phyloP scores from a whole-genome alignment of 768 basidiomycete genomes.

The Mycena galopus region DNA sequence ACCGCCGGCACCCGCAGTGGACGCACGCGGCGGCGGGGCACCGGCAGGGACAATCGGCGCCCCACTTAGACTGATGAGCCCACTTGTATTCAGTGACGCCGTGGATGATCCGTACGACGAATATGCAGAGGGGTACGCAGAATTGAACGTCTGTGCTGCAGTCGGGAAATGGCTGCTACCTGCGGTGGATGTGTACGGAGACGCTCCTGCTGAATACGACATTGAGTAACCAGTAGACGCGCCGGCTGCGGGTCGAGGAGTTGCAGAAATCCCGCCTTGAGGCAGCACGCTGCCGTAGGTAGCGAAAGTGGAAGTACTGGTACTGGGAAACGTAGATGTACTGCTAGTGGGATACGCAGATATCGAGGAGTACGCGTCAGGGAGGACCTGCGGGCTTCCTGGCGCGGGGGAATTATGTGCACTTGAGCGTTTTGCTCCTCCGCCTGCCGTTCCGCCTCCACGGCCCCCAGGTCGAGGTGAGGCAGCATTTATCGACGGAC shows the following conservation, averaged over 20 bases:
- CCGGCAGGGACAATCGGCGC: constrained; percentile 33
- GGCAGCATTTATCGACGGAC: constrained; percentile 5
- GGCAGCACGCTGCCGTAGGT: not conserved
- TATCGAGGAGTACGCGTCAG: constrained; percentile 27
- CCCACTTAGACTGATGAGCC: constrained; percentile 25
- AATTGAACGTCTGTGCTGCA: constrained; percentile 4
- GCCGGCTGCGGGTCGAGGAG: not conserved
- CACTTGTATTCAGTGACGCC: not conserved
- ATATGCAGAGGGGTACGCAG: not conserved
- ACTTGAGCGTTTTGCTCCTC: constrained; percentile 56
- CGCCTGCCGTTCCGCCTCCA: constrained; percentile 41
- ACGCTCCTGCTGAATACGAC: not conserved
- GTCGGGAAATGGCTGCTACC: not conserved
- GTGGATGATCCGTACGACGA: not conserved
- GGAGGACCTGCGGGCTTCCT: constrained; percentile 40
- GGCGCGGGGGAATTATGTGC: constrained; percentile 47
- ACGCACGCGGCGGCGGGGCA: constrained; percentile 8
- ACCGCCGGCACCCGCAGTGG: constrained; percentile 9
- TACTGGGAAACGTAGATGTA: not conserved
- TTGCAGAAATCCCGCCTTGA: not conserved
- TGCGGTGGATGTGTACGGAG: not conserved
- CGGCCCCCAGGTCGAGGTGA: constrained; percentile 13
- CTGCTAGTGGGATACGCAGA: not conserved
- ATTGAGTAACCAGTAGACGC: not conserved
- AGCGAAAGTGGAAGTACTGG: not conserved